These are phyloP conservation scores for Rhizoclosmatium globosum DNA, from an alignment of 192 early-diverging fungal species.

Conservation along the genomic window DNA sequence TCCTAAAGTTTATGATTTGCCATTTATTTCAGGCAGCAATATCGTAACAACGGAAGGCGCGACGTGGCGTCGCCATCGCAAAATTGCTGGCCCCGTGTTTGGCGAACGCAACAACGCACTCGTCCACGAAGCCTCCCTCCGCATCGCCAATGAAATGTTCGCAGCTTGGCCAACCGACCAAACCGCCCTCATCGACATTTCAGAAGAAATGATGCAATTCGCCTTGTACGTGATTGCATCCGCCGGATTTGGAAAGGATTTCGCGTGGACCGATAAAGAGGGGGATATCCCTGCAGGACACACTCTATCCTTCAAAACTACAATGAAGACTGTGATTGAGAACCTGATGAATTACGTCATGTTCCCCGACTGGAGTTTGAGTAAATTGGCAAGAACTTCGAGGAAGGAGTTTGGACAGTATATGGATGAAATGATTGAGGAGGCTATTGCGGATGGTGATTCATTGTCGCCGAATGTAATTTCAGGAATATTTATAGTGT, in stretches of 20 bases:
- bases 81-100: slow-evolving; percentile 41
- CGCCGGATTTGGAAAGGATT: slow-evolving; percentile 39
- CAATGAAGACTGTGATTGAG: no score
- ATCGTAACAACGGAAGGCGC: slow-evolving; percentile 42
- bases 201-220: slow-evolving; percentile 38
- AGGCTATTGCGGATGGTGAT: background rate
- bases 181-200: background rate
- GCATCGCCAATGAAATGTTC: slow-evolving; percentile 32
- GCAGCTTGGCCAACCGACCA: slow-evolving; percentile 16
- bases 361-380: no score
- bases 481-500: no score
- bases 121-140: slow-evolving; percentile 31
- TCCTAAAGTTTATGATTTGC: background rate
- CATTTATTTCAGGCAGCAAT: slow-evolving; percentile 16
- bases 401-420: slow-evolving; percentile 5
- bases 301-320: no score
- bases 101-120: slow-evolving; percentile 37
- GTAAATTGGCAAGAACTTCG: no score
- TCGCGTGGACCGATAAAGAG: slow-evolving; percentile 30
- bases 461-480: no score
- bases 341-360: no score
- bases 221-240: slow-evolving; percentile 44
- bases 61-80: slow-evolving; percentile 45
- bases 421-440: background rate
- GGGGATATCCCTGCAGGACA: no score